phyloP scores from a whole-genome alignment of 2,329 filamentous ascomycete species.

The Clonostachys rosea region DNA sequence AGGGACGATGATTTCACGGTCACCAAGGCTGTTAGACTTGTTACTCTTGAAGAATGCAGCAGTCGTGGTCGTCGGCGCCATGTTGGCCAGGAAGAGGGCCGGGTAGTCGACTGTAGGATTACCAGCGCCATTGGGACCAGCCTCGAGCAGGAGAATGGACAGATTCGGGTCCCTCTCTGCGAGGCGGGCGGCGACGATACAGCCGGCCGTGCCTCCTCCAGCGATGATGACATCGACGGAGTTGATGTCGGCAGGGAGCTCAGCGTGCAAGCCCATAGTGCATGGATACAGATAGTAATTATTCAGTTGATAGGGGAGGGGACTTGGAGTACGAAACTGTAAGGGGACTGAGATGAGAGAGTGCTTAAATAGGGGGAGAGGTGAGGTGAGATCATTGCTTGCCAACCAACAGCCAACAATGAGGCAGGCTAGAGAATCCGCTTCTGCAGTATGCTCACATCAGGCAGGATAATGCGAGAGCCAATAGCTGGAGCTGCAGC shows the following conservation, averaged over 20 bases:
- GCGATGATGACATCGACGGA: slow-evolving; percentile 48
- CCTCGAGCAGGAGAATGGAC: slow-evolving; percentile 37
- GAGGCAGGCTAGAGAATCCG: no score
- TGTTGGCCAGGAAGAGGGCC: slow-evolving; percentile 22
- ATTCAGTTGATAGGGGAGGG: no score
- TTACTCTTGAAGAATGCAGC: slow-evolving; percentile 14
- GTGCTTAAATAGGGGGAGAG: no score
- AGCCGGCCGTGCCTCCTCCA: slow-evolving; percentile 43
- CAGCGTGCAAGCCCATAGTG: slow-evolving; percentile 1
- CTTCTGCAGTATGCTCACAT: no score
- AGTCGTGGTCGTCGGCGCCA: slow-evolving; percentile 10
- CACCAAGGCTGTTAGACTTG: slow-evolving; percentile 2
- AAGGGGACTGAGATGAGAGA: no score
- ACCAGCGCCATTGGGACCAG: slow-evolving; percentile 16
- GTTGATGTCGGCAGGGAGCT: slow-evolving; percentile 17
- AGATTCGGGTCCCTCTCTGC: slow-evolving; percentile 42
- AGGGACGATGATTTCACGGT: slow-evolving; percentile 12
- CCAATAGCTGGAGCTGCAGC: no score
- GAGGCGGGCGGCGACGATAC: slow-evolving; percentile 43
- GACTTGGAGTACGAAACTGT: no score
- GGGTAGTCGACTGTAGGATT: slow-evolving; percentile 28
- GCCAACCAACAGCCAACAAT: no score
- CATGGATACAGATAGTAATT: no score
- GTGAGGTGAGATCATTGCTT: no score
- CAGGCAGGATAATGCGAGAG: no score